Evolutionary conservation across 192 early-diverging fungal species (phyloP).

Genomic region (Funneliformis mosseae): DNA sequence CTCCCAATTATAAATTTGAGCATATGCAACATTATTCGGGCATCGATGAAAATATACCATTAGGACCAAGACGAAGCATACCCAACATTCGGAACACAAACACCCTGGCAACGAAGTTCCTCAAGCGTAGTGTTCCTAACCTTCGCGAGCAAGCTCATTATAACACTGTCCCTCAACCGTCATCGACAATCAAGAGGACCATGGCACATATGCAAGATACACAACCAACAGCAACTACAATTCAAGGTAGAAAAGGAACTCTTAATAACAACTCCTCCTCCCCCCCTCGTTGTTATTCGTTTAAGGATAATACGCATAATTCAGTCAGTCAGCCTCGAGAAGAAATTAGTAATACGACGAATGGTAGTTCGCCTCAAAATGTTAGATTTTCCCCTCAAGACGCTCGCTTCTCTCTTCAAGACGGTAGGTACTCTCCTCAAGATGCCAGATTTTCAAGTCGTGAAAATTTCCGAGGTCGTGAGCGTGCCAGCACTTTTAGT

Average conservation of each 20-base stretch:
- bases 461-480: constrained; percentile 1
- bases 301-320: not conserved
- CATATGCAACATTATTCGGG: not conserved
- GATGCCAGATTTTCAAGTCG: not conserved
- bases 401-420: constrained; percentile 4
- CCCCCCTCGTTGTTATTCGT: not conserved
- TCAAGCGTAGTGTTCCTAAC: constrained; percentile 31
- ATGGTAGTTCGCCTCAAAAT: not conserved
- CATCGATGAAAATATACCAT: constrained; percentile 9
- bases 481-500: constrained; percentile 12
- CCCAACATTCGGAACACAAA: constrained; percentile 23
- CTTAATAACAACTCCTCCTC: not conserved
- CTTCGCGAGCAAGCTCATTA: constrained; percentile 16
- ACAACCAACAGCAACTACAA: not conserved
- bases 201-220: constrained; percentile 26
- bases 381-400: constrained; percentile 29
- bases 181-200: constrained; percentile 21
- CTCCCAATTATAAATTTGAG: not conserved
- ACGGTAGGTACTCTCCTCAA: not conserved
- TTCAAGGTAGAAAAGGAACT: not conserved
- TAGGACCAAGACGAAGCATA: constrained; percentile 22
- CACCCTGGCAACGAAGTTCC: not conserved
- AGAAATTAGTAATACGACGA: constrained; percentile 11
- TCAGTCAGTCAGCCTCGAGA: not conserved
- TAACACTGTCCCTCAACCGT: not conserved